These are phyloP conservation scores for Leucosporidium creatinivorum DNA, from an alignment of 768 basidiomycete species.

Conservation along the genomic window DNA sequence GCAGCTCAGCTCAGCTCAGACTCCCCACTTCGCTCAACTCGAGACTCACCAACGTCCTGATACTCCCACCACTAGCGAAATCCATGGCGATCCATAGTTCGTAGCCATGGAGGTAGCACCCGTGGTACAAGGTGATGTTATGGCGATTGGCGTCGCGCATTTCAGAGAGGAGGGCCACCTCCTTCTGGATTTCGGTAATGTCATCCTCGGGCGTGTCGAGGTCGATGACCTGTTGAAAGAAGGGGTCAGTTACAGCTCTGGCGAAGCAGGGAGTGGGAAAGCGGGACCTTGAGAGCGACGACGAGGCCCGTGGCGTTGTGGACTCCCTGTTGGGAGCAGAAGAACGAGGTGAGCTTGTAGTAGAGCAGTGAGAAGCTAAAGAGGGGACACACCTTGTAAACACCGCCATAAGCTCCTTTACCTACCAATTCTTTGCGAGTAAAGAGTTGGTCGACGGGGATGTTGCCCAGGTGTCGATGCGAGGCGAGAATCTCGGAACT, in stretches of 20 bases:
- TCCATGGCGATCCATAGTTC: constrained; percentile 99
- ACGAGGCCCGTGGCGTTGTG: constrained; percentile 77
- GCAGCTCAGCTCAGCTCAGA: too few relatives aligned
- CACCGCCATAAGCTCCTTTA: constrained; percentile 91
- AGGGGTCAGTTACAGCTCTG: not conserved
- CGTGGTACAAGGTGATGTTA: constrained; percentile 84
- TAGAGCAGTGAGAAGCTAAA: not conserved
- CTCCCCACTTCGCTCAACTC: too few relatives aligned
- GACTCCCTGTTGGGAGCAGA: constrained; percentile 47
- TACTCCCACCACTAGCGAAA: constrained; percentile 88
- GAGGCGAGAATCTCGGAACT: too few relatives aligned
- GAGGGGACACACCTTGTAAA: constrained; percentile 55
- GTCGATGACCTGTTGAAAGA: constrained; percentile 65
- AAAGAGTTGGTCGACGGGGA: not conserved
- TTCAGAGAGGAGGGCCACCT: constrained; percentile 84
- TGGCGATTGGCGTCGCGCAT: constrained; percentile 76
- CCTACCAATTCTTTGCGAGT: constrained; percentile 64
- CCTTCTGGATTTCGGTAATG: constrained; percentile 90
- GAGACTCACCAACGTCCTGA: constrained; percentile 67
- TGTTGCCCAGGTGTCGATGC: too few relatives aligned
- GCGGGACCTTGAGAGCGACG: constrained; percentile 71
- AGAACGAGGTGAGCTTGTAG: not conserved
- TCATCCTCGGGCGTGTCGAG: constrained; percentile 95
- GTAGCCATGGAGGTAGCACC: constrained; percentile 89
- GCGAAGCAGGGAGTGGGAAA: not conserved